Conservation (phyloP, 352 stramenopile genomes). For the Phytopythium sindhum region DNA sequence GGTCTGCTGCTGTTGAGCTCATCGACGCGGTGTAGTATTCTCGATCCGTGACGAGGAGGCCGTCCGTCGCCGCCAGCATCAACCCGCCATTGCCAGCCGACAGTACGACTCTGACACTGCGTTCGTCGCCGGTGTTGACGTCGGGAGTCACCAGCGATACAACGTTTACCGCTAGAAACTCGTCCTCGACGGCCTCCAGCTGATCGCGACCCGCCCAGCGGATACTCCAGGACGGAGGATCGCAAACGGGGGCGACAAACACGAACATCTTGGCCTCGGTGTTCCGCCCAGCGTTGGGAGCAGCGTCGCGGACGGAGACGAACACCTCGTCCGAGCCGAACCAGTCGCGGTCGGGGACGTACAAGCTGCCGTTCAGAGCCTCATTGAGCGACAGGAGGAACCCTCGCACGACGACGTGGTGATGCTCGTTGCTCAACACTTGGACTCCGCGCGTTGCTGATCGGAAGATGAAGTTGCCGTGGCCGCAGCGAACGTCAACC, state of each 20-base stretch:
- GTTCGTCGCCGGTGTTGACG: slow-evolving; percentile 17
- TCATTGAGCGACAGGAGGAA: slow-evolving; percentile 51
- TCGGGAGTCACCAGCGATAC: slow-evolving; percentile 34
- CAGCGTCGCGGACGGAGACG: slow-evolving; percentile 26
- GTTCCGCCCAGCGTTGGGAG: slow-evolving; percentile 6
- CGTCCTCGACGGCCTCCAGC: slow-evolving; percentile 42
- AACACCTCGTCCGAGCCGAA: slow-evolving; percentile 50
- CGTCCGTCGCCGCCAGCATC: slow-evolving; percentile 43
- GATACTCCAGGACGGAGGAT: slow-evolving; percentile 37
- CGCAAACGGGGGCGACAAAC: slow-evolving; percentile 49
- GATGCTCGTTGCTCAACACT: slow-evolving; percentile 21
- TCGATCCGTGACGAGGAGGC: slow-evolving; percentile 24
- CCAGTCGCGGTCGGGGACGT: slow-evolving; percentile 49
- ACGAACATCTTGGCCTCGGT: slow-evolving; percentile 24
- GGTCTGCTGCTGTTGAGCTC: slow-evolving; percentile 9
- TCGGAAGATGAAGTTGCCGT: slow-evolving; percentile 28
- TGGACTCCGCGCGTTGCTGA: slow-evolving; percentile 20
- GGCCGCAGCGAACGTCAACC: slow-evolving; percentile 18
- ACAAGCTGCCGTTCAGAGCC: slow-evolving; percentile 45
- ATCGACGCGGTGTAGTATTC: slow-evolving; percentile 9
- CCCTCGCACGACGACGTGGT: slow-evolving; percentile 23
- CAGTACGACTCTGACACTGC: slow-evolving; percentile 33
- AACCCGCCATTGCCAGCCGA: slow-evolving; percentile 38
- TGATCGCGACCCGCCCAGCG: background rate
- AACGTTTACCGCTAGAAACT: slow-evolving; percentile 28